Conservation (phyloP, 1,284 basidiomycete genomes). For the Irpex sp. region DNA sequence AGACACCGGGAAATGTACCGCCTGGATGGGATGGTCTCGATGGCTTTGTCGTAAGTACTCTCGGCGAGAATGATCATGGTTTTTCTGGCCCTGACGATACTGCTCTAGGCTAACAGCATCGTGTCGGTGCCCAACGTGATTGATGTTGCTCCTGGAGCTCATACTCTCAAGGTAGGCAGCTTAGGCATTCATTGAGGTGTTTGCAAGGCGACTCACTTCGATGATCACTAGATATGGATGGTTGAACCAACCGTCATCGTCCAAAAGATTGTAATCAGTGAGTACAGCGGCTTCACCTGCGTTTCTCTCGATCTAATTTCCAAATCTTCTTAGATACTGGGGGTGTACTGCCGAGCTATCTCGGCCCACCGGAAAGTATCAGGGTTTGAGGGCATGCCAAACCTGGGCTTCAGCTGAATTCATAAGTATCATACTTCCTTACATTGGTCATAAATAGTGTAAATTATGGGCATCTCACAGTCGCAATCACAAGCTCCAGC, state of each 20-base stretch:
- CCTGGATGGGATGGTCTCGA: conserved; percentile 43
- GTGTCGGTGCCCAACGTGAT: conserved; percentile 34
- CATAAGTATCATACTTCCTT: background rate
- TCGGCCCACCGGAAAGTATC: conserved; percentile 61
- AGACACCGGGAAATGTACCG: conserved; percentile 49
- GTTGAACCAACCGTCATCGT: conserved; percentile 59
- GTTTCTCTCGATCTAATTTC: background rate
- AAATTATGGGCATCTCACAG: background rate
- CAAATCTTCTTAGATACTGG: conserved; percentile 42
- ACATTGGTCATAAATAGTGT: background rate
- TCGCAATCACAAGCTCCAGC: background rate
- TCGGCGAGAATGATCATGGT: conserved; percentile 21
- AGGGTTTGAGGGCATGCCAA: conserved; percentile 11
- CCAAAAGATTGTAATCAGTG: conserved; percentile 60
- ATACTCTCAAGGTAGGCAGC: conserved; percentile 48
- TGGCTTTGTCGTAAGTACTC: conserved; percentile 51
- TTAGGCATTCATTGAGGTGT: background rate
- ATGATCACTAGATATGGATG: conserved; percentile 40
- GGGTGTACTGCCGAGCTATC: conserved; percentile 49
- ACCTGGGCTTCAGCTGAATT: background rate
- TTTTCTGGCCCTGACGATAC: background rate
- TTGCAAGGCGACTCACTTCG: background rate
- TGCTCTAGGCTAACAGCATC: conserved; percentile 12
- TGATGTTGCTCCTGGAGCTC: conserved; percentile 43
- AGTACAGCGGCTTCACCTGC: conserved; percentile 15